These are phyloP conservation scores for Helotiales sp. DNA, from an alignment of 2,329 filamentous ascomycete genomes.

Conservation along the genomic window DNA sequence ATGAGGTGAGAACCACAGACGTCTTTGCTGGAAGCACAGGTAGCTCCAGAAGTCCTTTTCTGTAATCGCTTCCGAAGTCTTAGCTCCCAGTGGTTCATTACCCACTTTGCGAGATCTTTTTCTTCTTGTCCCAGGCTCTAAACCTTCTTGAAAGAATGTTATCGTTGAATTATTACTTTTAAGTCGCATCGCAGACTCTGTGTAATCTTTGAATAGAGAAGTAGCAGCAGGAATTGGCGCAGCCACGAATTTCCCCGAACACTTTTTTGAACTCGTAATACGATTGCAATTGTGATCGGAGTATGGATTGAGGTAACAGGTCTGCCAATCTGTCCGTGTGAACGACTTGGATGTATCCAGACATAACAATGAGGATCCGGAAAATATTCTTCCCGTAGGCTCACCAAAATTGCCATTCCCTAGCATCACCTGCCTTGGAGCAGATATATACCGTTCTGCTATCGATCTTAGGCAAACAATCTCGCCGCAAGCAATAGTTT, in stretches of 20 bases:
- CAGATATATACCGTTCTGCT: too few species aligned
- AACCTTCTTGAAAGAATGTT: too few species aligned
- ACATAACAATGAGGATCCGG: neutral
- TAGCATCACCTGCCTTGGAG: neutral
- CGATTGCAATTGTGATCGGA: neutral
- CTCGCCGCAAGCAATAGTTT: neutral
- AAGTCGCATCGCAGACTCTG: neutral
- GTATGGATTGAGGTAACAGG: neutral
- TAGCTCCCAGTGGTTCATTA: neutral
- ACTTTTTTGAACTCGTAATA: too few species aligned
- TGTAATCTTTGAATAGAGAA: neutral
- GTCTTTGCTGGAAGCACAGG: neutral
- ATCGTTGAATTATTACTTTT: neutral
- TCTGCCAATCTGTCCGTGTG: neutral
- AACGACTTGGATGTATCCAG: neutral
- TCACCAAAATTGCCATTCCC: neutral
- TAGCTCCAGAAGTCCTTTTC: neutral
- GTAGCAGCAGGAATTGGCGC: neutral
- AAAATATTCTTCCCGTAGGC: neutral
- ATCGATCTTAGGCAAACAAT: neutral
- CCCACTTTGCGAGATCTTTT: neutral
- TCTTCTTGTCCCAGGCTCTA: too few species aligned
- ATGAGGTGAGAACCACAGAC: neutral
- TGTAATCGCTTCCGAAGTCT: neutral
- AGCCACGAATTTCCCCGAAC: too few species aligned